Evolutionary conservation across 495 filamentous ascomycete species (phyloP), one percentile per base, ranked within the genome.

Genomic region (Apodospora peruviana): DNA sequence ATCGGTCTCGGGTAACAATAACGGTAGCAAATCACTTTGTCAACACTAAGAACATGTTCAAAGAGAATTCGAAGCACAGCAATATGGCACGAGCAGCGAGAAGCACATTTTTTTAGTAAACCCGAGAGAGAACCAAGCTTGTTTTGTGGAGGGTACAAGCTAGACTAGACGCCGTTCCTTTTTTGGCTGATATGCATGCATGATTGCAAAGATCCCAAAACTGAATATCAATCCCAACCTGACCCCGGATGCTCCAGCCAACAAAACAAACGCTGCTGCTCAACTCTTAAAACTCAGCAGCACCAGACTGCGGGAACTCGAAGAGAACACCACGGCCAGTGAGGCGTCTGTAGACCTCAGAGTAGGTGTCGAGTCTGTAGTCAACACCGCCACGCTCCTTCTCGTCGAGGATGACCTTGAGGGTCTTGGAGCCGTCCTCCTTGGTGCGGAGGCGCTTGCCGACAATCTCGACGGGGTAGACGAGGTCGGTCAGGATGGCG

Each of bases 401-500:
- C 85, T 96, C 93, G 72, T 98, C 93, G 47, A 98, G 81, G 64
- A 97, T 83, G 62, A 98, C 86, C 86, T 98, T 98, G 68, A 95
- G 81, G 66, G 91, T 77, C 85, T 97, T 97, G 82, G 78, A 84
- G 72, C 88, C 88, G 74, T 98, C 93, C 80, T 95, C 91, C 77
- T 93, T 86, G 74, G 91, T 96, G 70, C 91, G 83, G 67, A 85
- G 73, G 64, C 93, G 87, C 89, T 97, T 97, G 73, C 93, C 93
- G 62, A 98, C 93, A 62, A 98, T 97, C 87, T 98, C 93, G 60
- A 96, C 94, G 66, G 93, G 93, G 84, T 87, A 98, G 75, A 97
- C 94, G 59, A 98, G 86, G 73, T 98, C 93, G 60, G 71, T 71
- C 58, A 98, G 87, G 77, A 97, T 94, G 60, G 90, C 81, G 65